Evolutionary conservation across 768 basidiomycete genomes (phyloP).

Genomic region (Boletus rufocinnamomeus): DNA sequence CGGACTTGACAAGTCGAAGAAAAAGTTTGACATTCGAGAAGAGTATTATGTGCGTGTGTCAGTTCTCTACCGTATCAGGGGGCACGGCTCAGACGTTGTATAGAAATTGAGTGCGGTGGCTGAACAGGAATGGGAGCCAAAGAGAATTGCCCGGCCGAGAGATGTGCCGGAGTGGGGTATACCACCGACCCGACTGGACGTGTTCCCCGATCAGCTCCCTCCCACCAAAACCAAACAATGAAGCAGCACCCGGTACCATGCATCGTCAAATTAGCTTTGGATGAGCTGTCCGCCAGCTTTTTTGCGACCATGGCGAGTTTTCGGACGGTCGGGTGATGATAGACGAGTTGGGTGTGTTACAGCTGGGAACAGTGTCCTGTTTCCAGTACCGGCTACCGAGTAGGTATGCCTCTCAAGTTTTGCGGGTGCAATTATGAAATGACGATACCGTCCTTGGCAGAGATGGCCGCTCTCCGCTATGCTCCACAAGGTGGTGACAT

Average conservation of each 20-base stretch:
- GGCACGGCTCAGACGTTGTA: neutral
- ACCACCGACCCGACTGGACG: conserved; percentile 50
- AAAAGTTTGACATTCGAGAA: conserved; percentile 90
- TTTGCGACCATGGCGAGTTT: neutral
- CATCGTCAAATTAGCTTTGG: neutral
- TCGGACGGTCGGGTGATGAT: neutral
- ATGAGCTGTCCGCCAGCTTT: neutral
- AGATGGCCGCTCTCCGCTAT: neutral
- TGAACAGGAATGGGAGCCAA: conserved; percentile 83
- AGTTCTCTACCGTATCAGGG: neutral
- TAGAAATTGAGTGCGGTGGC: conserved; percentile 63
- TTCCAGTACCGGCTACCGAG: neutral
- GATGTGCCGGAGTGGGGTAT: conserved; percentile 96
- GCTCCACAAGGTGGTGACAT: neutral
- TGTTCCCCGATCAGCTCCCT: conserved; percentile 28
- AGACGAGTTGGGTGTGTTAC: neutral
- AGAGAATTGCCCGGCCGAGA: conserved; percentile 77
- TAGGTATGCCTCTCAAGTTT: neutral
- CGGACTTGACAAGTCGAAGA: conserved; percentile 64
- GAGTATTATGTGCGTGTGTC: conserved; percentile 85
- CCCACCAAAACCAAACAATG: conserved; percentile 1
- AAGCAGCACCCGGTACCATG: neutral
- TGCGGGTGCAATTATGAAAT: neutral
- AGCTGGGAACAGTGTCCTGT: neutral
- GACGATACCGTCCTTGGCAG: too few relatives aligned